A percentile compares a stretch with the other conserved stretches of the same genome.
phyloP scores from a whole-genome alignment of 2,329 filamentous ascomycete species.

The Elsinoe fawcettii region DNA sequence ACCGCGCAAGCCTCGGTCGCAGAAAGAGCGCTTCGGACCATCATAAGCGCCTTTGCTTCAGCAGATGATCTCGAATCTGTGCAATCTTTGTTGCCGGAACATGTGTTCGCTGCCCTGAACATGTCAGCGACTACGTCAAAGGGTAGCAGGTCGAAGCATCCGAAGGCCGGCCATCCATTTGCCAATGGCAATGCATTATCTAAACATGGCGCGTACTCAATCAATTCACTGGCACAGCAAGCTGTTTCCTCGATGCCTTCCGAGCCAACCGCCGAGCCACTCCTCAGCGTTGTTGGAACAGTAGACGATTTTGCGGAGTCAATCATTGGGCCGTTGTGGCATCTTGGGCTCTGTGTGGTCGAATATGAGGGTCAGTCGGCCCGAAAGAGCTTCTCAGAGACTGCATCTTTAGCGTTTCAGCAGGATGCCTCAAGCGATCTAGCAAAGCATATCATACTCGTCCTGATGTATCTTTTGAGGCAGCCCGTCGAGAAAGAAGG shows the following conservation, averaged over 20 bases:
- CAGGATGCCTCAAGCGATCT: constrained; percentile 49
- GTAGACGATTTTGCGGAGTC: constrained; percentile 10
- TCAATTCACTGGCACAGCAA: not conserved
- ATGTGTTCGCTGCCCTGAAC: not conserved
- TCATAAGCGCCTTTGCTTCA: not conserved
- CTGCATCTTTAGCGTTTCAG: constrained; percentile 43
- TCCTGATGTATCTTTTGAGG: constrained; percentile 79
- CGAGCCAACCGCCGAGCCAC: constrained; percentile 55
- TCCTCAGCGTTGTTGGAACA: constrained; percentile 32
- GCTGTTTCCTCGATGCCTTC: not conserved
- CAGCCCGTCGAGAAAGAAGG: constrained; percentile 66
- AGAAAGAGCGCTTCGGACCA: not conserved
- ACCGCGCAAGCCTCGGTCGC: not conserved
- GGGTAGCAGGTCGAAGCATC: not conserved
- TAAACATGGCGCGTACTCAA: not conserved
- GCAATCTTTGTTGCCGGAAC: constrained; percentile 58
- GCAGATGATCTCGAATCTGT: constrained; percentile 35
- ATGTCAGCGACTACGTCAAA: not conserved
- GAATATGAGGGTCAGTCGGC: constrained; percentile 52
- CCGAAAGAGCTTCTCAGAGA: constrained; percentile 57
- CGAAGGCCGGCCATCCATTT: not conserved
- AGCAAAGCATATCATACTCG: constrained; percentile 64
- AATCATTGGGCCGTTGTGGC: constrained; percentile 56
- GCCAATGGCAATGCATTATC: not conserved
- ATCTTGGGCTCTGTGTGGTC: constrained; percentile 67